Evolutionary conservation across 2,329 filamentous ascomycete species (phyloP), one percentile per base, ranked within the genome.

Genomic region (Paraphoma chrysanthemicola): DNA sequence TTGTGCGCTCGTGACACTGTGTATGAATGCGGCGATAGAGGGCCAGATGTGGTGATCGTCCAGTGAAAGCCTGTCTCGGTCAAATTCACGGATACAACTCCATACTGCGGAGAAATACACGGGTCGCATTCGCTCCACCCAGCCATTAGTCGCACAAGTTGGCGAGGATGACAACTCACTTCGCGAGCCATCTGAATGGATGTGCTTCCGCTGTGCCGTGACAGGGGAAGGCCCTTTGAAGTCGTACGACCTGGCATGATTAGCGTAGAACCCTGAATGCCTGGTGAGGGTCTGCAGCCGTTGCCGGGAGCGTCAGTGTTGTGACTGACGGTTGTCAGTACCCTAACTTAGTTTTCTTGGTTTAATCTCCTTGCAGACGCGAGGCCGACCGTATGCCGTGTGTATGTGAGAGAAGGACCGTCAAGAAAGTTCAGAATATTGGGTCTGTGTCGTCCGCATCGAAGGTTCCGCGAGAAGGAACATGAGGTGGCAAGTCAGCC

Each of bases 141-240:
- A 42, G 33, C 33, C 33, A 33, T 14, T 36, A 7, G 33, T 36
- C 43, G 36, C 23, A 51, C 44, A 54, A 51, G 31, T 4, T 14
- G 39, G 39, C 8, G 29, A 49, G 42, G 12, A 36, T 38, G 44
- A 48, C 17, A 41, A 17, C 16, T 48, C 44, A 43, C 49, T 41
- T 38, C n/a, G 17, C 36, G 31, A 46, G 31, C 29, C 12, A 51
- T 58, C 31, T 58, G 39, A 48, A 51, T 23, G 44, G 48, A 44
- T 28, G n/a, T 23, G 45, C 18, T 33, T 28, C 48, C 51, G 51
- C 29, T 6, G 41, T 48, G 56, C 53, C 44, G 53, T 50, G 36
- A 42, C 52, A 56, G 52, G 53, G 49, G 30, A 49, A n/a, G 28
- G 38, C 11, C 33, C 45, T 44, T 28, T 33, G 49, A 11, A 43